Base-by-base conservation (phyloP, 2,329 filamentous ascomycete genomes). In the Cladosporium sp. region DNA sequence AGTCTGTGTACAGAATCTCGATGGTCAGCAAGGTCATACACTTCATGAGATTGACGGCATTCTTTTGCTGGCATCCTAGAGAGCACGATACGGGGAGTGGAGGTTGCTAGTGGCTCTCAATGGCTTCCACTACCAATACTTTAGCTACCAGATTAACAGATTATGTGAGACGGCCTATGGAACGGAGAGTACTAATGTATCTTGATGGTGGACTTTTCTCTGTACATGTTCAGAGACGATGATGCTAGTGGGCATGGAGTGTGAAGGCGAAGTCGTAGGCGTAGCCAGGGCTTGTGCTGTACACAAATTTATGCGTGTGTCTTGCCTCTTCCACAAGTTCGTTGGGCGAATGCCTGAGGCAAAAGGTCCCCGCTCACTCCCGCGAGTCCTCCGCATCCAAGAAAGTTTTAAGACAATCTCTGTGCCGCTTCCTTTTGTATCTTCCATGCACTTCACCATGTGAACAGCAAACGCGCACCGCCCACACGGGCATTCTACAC, bases 401-500 rank as follows among this genome's bases (percentile, higher is more conserved):
- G n/a, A n/a, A n/a, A n/a, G n/a, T n/a, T 47, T 47, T 47, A 47
- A 47, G 41, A 47, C 41, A 47, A 24, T 21, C n/a, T 47, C 41
- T 47, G 41, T 47, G 41, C 41, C n/a, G n/a, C n/a, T 1, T 24
- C 8, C 41, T 47, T 47, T 8, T 47, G n/a, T 12, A 24, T 21
- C 26, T 26, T 59, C 15, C 57, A 59, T n/a, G 57, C 60, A 38
- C 60, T 55, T 63, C 60, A 55, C 21, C 24, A 63, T 63, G 60
- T 63, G 60, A 63, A 6, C 49, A 55, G 1, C 32, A 55, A 32
- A 32, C 21, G 21, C 24, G 26, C 30, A n/a, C 2, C 21, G 49
- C 49, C 60, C 32, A 12, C 49, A 15, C 26, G 30, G 60, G 60
- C 60, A 32, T 8, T 11, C 4, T 41, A 28, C 24, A 24, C 10